Conservation (phyloP, 1,284 basidiomycete species). For the Phlebopus sp. region DNA sequence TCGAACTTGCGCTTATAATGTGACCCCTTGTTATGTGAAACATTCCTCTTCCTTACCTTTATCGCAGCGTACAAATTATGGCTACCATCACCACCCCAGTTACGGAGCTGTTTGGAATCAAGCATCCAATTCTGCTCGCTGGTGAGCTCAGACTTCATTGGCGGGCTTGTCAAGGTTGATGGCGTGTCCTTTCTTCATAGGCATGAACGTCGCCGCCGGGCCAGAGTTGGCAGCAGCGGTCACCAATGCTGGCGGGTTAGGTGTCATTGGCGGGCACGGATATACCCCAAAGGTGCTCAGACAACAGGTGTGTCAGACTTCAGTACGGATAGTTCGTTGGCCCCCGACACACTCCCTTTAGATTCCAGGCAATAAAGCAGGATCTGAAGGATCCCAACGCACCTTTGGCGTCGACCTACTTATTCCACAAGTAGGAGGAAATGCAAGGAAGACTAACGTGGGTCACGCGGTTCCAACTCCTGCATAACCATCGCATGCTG, state of each 20-base stretch:
- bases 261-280: slow-evolving; percentile 84
- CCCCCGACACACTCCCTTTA: slow-evolving; percentile 31
- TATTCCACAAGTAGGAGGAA: slow-evolving; percentile 78
- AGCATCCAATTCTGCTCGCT: slow-evolving; percentile 86
- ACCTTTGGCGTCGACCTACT: slow-evolving; percentile 86
- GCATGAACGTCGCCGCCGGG: slow-evolving; percentile 88
- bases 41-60: not conserved
- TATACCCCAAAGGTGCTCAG: slow-evolving; percentile 75
- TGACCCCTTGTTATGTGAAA: not conserved
- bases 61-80: slow-evolving; percentile 11
- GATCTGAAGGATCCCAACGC: slow-evolving; percentile 66
- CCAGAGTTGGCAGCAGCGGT: slow-evolving; percentile 86
- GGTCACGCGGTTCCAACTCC: slow-evolving; percentile 21
- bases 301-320: slow-evolving; percentile 59
- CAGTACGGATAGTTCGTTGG: not conserved
- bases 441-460: slow-evolving; percentile 83
- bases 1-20: too few species aligned
- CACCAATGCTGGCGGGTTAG: slow-evolving; percentile 78
- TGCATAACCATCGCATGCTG: not conserved
- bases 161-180: not conserved
- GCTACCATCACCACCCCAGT: slow-evolving; percentile 65
- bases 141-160: slow-evolving; percentile 38
- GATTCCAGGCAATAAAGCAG: slow-evolving; percentile 73
- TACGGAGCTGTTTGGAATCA: slow-evolving; percentile 81
- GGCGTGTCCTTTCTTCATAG: slow-evolving; percentile 26